These are phyloP conservation scores for Mortierella sp. DNA, from an alignment of 371 early-diverging fungal species.

Conservation along the genomic window DNA sequence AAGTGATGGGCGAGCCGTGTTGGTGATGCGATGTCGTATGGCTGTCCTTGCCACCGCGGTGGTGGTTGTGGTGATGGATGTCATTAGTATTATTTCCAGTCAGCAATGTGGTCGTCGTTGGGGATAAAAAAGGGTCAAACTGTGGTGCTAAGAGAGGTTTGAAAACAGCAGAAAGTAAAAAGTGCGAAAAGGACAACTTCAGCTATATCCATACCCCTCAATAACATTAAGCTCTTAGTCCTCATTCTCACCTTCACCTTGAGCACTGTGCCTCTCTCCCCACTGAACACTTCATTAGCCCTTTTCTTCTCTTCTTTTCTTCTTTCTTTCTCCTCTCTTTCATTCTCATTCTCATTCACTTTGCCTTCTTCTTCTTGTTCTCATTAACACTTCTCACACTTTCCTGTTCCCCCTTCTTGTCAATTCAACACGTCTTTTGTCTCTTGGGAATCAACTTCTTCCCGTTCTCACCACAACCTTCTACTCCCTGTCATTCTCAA, in stretches of 20 bases:
- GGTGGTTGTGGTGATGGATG: background rate
- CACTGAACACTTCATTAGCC: background rate
- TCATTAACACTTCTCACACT: background rate
- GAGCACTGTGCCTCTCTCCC: too few species aligned
- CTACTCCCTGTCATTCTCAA: constrained; percentile 1
- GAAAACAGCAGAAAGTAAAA: background rate
- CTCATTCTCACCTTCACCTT: background rate
- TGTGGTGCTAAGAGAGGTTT: background rate
- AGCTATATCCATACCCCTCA: background rate
- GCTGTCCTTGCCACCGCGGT: background rate
- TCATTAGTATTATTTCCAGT: background rate
- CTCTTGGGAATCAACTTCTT: background rate
- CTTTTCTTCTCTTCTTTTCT: constrained; percentile 1
- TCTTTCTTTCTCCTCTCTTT: background rate
- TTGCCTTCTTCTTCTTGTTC: background rate
- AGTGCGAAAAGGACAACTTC: background rate
- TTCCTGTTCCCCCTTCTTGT: background rate
- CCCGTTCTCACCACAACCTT: background rate
- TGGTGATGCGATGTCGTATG: background rate
- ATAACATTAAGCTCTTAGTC: background rate
- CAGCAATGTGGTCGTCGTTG: background rate
- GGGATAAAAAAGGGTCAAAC: background rate
- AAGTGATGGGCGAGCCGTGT: background rate
- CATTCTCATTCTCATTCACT: background rate
- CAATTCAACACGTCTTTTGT: background rate